Percentiles rank a stretch among this genome's conserved stretches.
Conservation (phyloP, 2,329 filamentous ascomycete genomes). For the Colletotrichum tropicale region DNA sequence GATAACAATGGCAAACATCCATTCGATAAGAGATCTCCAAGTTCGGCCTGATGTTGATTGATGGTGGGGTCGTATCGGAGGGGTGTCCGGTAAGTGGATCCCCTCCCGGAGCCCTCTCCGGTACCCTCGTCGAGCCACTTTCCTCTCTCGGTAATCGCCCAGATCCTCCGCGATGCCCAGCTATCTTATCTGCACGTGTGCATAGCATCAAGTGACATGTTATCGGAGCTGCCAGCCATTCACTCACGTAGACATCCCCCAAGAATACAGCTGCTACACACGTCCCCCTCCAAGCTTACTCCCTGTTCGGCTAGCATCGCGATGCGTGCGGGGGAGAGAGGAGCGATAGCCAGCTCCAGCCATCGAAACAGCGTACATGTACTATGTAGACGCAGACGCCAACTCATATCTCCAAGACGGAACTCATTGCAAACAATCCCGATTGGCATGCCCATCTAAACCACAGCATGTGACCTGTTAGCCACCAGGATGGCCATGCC, state of each 20-base stretch:
- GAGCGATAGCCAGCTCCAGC: not conserved
- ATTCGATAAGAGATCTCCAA: not conserved
- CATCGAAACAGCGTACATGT: not conserved
- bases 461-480: not conserved
- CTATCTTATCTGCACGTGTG: conserved; percentile 1
- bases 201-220: not conserved
- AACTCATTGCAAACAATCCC: not conserved
- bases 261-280: not conserved
- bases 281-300: not conserved
- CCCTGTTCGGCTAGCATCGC: not conserved
- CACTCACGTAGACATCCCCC: not conserved
- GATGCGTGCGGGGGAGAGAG: not conserved
- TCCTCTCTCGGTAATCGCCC: not conserved
- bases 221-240: not conserved
- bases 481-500: conserved; percentile 5
- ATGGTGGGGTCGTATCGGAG: conserved; percentile 13
- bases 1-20: not conserved
- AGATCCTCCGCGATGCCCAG: not conserved
- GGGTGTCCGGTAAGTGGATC: conserved; percentile 14
- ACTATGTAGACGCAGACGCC: not conserved
- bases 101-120: conserved; percentile 8
- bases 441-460: not conserved
- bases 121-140: not conserved
- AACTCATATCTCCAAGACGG: not conserved
- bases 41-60: not conserved